A percentile compares a stretch with the other conserved stretches of the same genome.
Conservation (phyloP, 306 rosid genomes). For the Rubus idaeus region DNA sequence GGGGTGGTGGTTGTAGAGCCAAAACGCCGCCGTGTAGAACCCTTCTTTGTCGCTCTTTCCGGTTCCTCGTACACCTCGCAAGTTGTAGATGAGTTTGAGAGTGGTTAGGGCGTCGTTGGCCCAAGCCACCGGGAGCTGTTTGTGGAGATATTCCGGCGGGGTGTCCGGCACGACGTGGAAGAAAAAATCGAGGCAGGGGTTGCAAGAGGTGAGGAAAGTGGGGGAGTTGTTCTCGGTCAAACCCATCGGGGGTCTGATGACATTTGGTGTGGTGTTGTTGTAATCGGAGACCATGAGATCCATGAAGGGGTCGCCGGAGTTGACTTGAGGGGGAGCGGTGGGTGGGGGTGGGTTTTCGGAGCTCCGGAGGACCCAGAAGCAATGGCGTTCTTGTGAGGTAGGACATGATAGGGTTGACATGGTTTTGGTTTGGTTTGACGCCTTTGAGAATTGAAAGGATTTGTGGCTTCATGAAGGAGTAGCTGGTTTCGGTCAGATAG, state of each 20-base stretch:
- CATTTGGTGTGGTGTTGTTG: neutral
- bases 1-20: constrained; percentile 57
- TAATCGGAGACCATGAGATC: constrained; percentile 35
- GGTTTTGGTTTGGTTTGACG: no score
- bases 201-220: constrained; percentile 45
- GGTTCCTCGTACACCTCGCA: constrained; percentile 40
- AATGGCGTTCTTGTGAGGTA: no score
- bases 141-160: constrained; percentile 12
- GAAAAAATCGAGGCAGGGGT: constrained; percentile 61
- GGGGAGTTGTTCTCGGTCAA: constrained; percentile 39
- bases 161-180: constrained; percentile 56
- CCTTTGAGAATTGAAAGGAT: no score
- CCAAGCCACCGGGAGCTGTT: constrained; percentile 42
- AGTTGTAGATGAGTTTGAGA: constrained; percentile 60
- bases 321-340: neutral
- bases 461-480: no score
- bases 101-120: constrained; percentile 43
- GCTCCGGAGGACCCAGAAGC: constrained; percentile 60
- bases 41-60: constrained; percentile 52
- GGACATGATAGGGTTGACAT: no score
- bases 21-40: constrained; percentile 46
- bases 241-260: constrained; percentile 10
- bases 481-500: no score
- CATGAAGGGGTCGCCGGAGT: constrained; percentile 17
- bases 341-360: constrained; percentile 6